phyloP scores from a whole-genome alignment of 225 moss, liverwort and hornwort genomes.

The Antitrichia curtipendula region DNA sequence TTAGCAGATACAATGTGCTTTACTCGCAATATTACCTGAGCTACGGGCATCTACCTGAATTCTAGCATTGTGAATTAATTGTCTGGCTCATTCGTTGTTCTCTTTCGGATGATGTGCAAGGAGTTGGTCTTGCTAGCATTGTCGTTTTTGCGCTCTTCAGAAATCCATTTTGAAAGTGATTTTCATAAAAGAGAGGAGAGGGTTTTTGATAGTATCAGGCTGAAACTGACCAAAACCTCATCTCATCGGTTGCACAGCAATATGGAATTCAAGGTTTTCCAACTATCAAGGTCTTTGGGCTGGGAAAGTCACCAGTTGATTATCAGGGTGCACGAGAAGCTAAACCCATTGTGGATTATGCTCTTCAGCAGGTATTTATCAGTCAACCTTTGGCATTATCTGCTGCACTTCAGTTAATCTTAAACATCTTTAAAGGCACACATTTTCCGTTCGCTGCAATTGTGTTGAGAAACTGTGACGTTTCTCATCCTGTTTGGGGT shows the following conservation, averaged over 20 bases:
- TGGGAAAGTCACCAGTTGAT: conserved; percentile 66
- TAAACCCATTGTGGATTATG: conserved; percentile 79
- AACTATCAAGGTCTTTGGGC: conserved; percentile 82
- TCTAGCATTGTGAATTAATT: neutral
- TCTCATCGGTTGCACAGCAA: conserved; percentile 31
- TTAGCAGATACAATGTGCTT: neutral
- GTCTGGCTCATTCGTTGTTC: neutral
- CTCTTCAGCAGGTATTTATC: conserved; percentile 55
- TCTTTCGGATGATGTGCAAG: neutral
- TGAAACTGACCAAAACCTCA: neutral
- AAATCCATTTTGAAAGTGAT: neutral
- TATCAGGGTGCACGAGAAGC: conserved; percentile 91
- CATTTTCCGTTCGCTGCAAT: neutral
- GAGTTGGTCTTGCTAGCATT: neutral
- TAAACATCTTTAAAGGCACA: neutral
- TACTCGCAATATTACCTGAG: neutral
- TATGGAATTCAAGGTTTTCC: conserved; percentile 95
- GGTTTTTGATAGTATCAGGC: neutral
- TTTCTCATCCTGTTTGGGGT: conserved; percentile 6
- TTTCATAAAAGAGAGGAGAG: neutral
- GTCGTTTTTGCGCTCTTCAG: neutral
- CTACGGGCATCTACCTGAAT: neutral
- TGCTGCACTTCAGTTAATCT: neutral
- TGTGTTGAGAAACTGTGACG: neutral
- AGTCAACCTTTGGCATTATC: neutral